phyloP scores from a whole-genome alignment of 129 eudicot genomes.

The Escallonia rubra region DNA sequence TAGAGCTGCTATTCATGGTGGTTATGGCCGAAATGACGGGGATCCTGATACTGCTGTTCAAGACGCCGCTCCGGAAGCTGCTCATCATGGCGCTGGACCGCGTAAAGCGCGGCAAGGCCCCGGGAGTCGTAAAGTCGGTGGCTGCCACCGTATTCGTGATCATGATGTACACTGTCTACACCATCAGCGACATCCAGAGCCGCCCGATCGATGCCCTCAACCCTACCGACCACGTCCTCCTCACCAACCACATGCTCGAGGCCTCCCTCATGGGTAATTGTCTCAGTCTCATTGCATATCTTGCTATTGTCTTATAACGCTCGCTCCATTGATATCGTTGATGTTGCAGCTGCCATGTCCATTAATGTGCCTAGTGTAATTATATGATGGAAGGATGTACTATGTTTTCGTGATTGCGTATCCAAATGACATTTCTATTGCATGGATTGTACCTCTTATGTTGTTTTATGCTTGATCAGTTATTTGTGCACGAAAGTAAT shows the following conservation, averaged over 20 bases:
- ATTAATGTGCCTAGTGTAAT: too few relatives aligned
- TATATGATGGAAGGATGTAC: too few relatives aligned
- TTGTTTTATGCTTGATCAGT: too few relatives aligned
- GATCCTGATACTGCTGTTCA: constrained; percentile 51
- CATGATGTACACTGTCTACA: constrained; percentile 40
- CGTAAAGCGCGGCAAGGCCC: constrained; percentile 51
- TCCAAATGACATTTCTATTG: too few relatives aligned
- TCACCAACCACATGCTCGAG: constrained; percentile 49
- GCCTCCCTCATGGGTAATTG: constrained; percentile 74
- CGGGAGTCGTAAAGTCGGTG: constrained; percentile 49
- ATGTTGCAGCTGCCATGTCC: too few relatives aligned
- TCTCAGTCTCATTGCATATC: too few relatives aligned
- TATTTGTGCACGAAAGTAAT: too few relatives aligned
- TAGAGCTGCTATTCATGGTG: constrained; percentile 44
- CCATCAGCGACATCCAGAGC: constrained; percentile 36
- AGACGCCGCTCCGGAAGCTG: constrained; percentile 63
- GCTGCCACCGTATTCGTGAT: constrained; percentile 53
- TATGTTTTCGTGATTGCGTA: too few relatives aligned
- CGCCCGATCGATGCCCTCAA: constrained; percentile 47
- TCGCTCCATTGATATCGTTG: too few relatives aligned
- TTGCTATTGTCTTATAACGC: too few relatives aligned
- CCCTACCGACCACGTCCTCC: constrained; percentile 66
- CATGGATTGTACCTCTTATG: too few relatives aligned
- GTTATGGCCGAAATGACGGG: constrained; percentile 44
- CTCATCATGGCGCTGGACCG: constrained; percentile 52